Evolutionary conservation across 2,329 filamentous ascomycete species (phyloP).

Genomic region (Cordyceps tenuipes): DNA sequence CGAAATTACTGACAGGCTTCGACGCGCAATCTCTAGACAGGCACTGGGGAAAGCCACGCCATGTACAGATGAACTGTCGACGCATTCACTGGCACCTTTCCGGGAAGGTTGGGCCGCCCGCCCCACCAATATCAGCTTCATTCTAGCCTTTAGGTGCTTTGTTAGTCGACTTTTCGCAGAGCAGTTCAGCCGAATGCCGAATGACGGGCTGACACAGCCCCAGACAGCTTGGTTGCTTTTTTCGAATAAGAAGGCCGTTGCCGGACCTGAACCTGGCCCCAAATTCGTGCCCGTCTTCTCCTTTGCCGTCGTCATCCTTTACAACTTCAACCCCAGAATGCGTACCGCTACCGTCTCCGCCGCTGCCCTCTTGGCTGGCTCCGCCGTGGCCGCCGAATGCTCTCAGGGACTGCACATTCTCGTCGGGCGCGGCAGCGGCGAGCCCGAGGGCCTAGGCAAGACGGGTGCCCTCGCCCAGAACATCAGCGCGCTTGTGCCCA

Average conservation of each 20-base stretch:
- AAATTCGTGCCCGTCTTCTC: neutral
- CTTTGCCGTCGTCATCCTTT: neutral
- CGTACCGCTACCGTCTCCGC: slow-evolving; percentile 8
- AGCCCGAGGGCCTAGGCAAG: slow-evolving; percentile 26
- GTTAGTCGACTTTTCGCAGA: neutral
- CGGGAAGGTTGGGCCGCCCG: neutral
- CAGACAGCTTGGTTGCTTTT: neutral
- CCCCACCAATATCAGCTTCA: slow-evolving; percentile 6
- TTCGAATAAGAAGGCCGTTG: slow-evolving; percentile 1
- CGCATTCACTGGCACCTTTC: neutral
- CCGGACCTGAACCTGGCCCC: neutral
- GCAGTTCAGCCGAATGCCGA: neutral
- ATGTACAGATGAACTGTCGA: neutral
- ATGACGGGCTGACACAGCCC: neutral
- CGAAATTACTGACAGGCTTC: too few species aligned
- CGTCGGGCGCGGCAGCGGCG: slow-evolving; percentile 30
- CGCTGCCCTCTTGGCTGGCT: slow-evolving; percentile 15
- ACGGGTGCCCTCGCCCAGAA: slow-evolving; percentile 25
- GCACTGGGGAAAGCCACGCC: neutral
- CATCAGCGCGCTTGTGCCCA: slow-evolving; percentile 26
- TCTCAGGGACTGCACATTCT: slow-evolving; percentile 31
- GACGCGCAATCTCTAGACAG: neutral
- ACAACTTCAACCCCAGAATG: neutral
- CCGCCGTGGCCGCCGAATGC: slow-evolving; percentile 24
- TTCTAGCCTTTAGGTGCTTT: neutral